Base-by-base conservation (phyloP, 75 land plant genomes). In the Chamaecyparis obtusa region DNA sequence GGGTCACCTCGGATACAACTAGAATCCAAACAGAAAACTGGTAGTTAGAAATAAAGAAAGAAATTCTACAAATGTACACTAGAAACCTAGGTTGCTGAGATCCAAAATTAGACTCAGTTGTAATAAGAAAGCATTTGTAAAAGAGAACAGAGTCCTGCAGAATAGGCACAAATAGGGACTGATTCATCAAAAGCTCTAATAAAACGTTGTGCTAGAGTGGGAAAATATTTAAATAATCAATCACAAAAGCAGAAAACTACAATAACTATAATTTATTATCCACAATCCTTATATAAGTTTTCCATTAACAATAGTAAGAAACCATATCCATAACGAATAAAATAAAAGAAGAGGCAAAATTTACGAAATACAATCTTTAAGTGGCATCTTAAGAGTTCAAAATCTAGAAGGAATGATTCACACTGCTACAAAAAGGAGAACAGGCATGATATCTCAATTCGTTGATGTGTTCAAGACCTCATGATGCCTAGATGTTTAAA, bases 1-100 rank as follows among this genome's bases (percentile, higher is more conserved):
- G 99, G 95, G 71, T 96, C 97, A 51, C 99, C 96, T 76, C 92
- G 93, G 64, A 95, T 98, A 88, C 99, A 98, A 87, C 99, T 98
- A 88, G 86, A 85, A 92, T 57, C 79, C 84, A 86, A 49, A 87
- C 7, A 92, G 13, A 30, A 72, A 72, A 72, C 76, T 72, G 33
- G 0, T 72, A 72, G 36, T 72, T 33, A 72, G 76, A 72, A 72
- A 72, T 9, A 64, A 64, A 64, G n/a, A 64, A 64, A 6, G 69
- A 64, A 64, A 64, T 24, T 64, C 69, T 64, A 64, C 5, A 24
- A 64, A 64, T 64, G n/a, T 24, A 5, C 27, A 64, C 69, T 21
- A 64, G 1, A 64, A 64, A 6, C 41, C 41, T 6, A 24, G 69
- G 69, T 64, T 24, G 27, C 9, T 64, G 69, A 19, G 69, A 21